A percentile compares a stretch with the other conserved stretches of the same genome.
Conservation (phyloP, 1,284 basidiomycete genomes). For the Pseudozyma pruni region DNA sequence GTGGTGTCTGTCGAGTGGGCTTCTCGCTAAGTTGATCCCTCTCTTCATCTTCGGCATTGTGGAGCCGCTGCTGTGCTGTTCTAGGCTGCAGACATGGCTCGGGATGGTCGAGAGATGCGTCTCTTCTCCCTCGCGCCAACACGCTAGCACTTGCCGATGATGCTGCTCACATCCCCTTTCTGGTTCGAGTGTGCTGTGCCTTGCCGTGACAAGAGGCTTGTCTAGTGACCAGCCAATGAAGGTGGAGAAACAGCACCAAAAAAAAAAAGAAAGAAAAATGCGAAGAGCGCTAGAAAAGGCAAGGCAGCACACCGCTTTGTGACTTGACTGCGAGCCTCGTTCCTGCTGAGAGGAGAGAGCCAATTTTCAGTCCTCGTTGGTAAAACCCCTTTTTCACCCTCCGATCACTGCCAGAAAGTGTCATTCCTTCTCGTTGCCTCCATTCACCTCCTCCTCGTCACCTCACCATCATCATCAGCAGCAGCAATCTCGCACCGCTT, state of each 20-base stretch:
- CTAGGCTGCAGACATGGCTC: not conserved
- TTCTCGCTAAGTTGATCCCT: not conserved
- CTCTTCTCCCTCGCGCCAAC: no score
- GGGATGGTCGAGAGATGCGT: no score
- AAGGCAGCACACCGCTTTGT: not conserved
- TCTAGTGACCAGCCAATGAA: constrained; percentile 16
- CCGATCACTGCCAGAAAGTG: constrained; percentile 34
- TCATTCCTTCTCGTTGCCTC: not conserved
- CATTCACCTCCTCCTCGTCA: constrained; percentile 1
- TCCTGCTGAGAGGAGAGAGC: no score
- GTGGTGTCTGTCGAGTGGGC: no score
- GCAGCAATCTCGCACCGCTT: not conserved
- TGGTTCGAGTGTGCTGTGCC: no score
- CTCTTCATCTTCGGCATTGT: constrained; percentile 6
- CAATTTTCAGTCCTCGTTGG: constrained; percentile 2
- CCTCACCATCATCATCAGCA: not conserved
- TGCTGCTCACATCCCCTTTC: no score
- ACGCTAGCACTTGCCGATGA: no score
- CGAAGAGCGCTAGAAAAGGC: not conserved
- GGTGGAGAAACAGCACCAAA: not conserved
- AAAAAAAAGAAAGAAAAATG: not conserved
- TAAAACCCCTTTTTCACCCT: constrained; percentile 40
- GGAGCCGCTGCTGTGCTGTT: constrained; percentile 1
- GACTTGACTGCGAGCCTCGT: not conserved
- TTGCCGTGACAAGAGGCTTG: no score